A percentile compares a stretch with the other conserved stretches of the same genome.
These are phyloP conservation scores for Venturia pyrina DNA, from an alignment of 2,329 filamentous ascomycete species.

Conservation along the genomic window DNA sequence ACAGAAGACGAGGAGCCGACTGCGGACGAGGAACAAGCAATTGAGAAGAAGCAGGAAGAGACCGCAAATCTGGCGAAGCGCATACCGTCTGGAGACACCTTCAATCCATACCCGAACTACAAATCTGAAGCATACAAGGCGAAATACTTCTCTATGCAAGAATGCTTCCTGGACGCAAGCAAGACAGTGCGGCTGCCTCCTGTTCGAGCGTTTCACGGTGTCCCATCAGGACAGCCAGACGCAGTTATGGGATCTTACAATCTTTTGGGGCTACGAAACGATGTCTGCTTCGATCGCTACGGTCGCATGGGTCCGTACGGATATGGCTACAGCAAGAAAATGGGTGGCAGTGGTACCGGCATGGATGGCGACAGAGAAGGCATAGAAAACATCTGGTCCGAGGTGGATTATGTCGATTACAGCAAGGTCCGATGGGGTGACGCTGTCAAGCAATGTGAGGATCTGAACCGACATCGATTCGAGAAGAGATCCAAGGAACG, in stretches of 20 bases:
- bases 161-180: constrained; percentile 69
- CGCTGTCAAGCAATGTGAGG: constrained; percentile 62
- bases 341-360: constrained; percentile 75
- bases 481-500: constrained; percentile 25
- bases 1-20: constrained; percentile 48
- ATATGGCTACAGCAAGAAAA: constrained; percentile 68
- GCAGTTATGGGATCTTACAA: constrained; percentile 81
- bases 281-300: constrained; percentile 89
- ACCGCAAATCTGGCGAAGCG: constrained; percentile 21
- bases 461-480: constrained; percentile 63
- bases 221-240: constrained; percentile 76
- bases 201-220: constrained; percentile 64
- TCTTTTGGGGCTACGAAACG: constrained; percentile 64
- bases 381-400: constrained; percentile 67
- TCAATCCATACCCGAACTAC: constrained; percentile 48
- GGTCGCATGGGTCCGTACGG: constrained; percentile 85
- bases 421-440: constrained; percentile 68
- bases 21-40: constrained; percentile 28
- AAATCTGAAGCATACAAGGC: constrained; percentile 39
- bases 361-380: constrained; percentile 77
- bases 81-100: constrained; percentile 31
- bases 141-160: constrained; percentile 46
- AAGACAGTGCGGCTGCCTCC: constrained; percentile 57
- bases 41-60: constrained; percentile 27
- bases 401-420: constrained; percentile 65